Evolutionary conservation across 1,284 basidiomycete genomes (phyloP), one percentile per base, ranked within the genome.

Genomic region (Trichosporon coremiiforme): DNA sequence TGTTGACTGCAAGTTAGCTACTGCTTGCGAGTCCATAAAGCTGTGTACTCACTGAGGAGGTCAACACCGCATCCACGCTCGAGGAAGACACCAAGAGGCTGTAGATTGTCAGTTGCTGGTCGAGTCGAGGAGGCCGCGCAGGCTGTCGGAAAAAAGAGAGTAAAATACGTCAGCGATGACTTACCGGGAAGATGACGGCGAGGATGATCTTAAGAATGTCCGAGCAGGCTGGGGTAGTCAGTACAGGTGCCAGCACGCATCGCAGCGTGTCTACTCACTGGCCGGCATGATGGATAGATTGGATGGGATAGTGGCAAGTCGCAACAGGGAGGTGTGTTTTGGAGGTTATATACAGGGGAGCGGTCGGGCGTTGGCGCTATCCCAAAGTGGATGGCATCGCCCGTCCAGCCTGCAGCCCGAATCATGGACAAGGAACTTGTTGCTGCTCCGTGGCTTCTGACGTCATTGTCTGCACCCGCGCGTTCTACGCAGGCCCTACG

Each of bases 81-180:
- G 64, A 82, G 78, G 79, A 82, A 82, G 66, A 82, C 80, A 75
- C 80, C 80, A 55, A 81, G 74, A 74, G 80, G 80, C 73, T 76
- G 67, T 33, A 45, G 64, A 64, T 57, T 62, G 25, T 12, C 57
- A 60, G 57, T 60, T 12, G n/a, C 31, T 35, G 29, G 57, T n/a
- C 20, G 66, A 41, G 15, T n/a, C 5, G 36, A 13, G 41, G 9
- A 13, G 29, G 9, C 35, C n/a, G 45, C 47, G 33, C 25, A 17
- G 62, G 33, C 22, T 9, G 38, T 41, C 38, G 53, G 17, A 5
- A 65, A 53, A 22, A 3, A 38, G 1, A 15, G 29, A 12, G 25
- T 17, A 29, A 8, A 13, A 8, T 60, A 60, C 17, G 57, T 53
- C 45, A 45, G 25, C 25, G 31, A 13, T 33, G n/a, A 71, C 76